Evolutionary conservation across 164 flowering plant species (phyloP).

Genomic region (Liquidambar formosana): DNA sequence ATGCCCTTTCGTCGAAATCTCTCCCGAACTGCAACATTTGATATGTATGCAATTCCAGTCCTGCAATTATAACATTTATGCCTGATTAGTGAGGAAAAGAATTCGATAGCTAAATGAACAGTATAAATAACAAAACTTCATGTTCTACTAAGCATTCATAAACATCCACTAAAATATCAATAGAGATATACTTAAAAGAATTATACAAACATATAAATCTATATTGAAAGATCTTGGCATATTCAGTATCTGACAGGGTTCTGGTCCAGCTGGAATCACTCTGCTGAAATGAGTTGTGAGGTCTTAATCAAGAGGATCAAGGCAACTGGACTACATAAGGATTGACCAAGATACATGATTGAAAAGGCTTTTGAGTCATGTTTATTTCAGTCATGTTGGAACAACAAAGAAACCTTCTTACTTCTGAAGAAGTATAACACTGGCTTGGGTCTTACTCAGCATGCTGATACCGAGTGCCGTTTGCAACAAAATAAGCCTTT

Average conservation of each 20-base stretch:
- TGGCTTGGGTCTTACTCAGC: no score
- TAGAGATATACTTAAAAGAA: background rate
- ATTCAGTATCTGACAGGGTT: background rate
- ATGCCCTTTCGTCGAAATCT: slow-evolving; percentile 80
- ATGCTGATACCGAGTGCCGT: no score
- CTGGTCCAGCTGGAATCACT: background rate
- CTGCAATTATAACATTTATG: slow-evolving; percentile 32
- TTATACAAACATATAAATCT: background rate
- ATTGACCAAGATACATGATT: no score
- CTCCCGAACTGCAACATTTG: slow-evolving; percentile 93
- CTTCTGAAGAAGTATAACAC: no score
- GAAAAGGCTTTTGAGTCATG: no score
- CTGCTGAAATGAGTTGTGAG: no score
- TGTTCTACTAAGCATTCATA: background rate
- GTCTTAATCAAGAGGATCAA: no score
- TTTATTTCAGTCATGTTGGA: no score
- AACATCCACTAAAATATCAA: background rate
- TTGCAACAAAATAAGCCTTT: no score
- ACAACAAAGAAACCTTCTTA: no score
- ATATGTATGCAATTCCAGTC: slow-evolving; percentile 90
- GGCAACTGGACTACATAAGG: no score
- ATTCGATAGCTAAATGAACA: background rate
- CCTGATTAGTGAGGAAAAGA: background rate
- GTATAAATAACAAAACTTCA: background rate
- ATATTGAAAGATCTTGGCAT: background rate